Evolutionary conservation across 345 rosid species (phyloP).

Genomic region (Eucalyptus guilfoylei): DNA sequence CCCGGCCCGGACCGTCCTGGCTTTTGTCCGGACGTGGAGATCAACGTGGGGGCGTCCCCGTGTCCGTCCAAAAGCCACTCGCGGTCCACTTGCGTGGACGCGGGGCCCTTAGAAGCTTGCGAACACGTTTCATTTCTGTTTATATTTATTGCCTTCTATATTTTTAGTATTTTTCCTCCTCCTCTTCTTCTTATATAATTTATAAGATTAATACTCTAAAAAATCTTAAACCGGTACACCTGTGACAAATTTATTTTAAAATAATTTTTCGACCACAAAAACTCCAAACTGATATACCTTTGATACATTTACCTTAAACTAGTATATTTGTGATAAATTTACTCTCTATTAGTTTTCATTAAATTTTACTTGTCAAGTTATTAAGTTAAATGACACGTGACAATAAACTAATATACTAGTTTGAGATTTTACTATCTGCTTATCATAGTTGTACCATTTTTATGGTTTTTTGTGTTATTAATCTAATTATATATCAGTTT

Average conservation of each 20-base stretch:
- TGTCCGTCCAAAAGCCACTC: neutral
- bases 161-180: neutral
- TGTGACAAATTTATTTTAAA: fast-evolving
- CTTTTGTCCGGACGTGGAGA: neutral
- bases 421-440: fast-evolving
- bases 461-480: too few relatives aligned
- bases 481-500: too few relatives aligned
- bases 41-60: neutral
- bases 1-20: neutral
- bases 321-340: fast-evolving
- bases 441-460: too few relatives aligned
- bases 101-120: neutral
- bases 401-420: too few relatives aligned
- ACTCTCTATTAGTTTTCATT: fast-evolving
- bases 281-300: fast-evolving
- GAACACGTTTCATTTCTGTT: neutral
- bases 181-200: neutral
- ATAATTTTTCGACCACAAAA: too few relatives aligned
- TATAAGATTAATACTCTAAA: fast-evolving
- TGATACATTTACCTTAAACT: fast-evolving
- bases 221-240: fast-evolving
- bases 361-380: too few relatives aligned
- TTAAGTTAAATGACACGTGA: fast-evolving
- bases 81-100: neutral
- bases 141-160: neutral